These are phyloP conservation scores for Colletotrichum sp. DNA, from an alignment of 2,329 filamentous ascomycete genomes.

Conservation along the genomic window DNA sequence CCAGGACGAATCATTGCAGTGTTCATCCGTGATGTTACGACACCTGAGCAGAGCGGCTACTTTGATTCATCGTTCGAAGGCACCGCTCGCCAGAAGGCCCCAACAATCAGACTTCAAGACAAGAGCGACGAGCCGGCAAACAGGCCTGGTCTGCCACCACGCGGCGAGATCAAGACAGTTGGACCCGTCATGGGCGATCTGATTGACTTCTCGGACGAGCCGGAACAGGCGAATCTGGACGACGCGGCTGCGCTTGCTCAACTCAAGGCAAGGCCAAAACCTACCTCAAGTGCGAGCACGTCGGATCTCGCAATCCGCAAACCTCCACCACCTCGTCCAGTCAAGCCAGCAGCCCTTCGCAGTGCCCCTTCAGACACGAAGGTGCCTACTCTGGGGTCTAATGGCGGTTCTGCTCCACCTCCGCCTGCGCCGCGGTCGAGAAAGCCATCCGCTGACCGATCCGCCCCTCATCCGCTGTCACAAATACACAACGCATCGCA, in stretches of 20 bases:
- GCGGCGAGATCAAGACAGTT: conserved; percentile 28
- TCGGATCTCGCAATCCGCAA: conserved; percentile 32
- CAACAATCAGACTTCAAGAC: conserved; percentile 23
- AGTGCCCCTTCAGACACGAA: conserved; percentile 41
- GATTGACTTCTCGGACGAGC: conserved; percentile 65
- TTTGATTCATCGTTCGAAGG: conserved; percentile 68
- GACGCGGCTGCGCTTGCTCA: conserved; percentile 36
- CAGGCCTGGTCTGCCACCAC: conserved; percentile 38
- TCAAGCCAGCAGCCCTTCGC: conserved; percentile 62
- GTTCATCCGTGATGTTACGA: conserved; percentile 96
- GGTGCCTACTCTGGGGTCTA: background rate
- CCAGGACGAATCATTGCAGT: conserved; percentile 84
- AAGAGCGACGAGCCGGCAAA: conserved; percentile 22
- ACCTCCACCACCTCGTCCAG: conserved; percentile 50
- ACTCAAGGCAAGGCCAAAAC: conserved; percentile 25
- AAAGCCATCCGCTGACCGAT: conserved; percentile 31
- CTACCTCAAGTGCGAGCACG: conserved; percentile 27
- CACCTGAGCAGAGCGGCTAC: conserved; percentile 73
- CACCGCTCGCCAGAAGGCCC: conserved; percentile 27
- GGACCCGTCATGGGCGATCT: conserved; percentile 59
- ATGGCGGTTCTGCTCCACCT: background rate
- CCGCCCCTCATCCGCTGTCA: conserved; percentile 41
- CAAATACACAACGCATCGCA: conserved; percentile 46
- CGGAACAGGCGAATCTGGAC: conserved; percentile 40
- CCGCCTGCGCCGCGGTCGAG: conserved; percentile 41